Evolutionary conservation across 176 grass and related monocot genomes (phyloP).

Genomic region (Hsuehochloa calcarea): DNA sequence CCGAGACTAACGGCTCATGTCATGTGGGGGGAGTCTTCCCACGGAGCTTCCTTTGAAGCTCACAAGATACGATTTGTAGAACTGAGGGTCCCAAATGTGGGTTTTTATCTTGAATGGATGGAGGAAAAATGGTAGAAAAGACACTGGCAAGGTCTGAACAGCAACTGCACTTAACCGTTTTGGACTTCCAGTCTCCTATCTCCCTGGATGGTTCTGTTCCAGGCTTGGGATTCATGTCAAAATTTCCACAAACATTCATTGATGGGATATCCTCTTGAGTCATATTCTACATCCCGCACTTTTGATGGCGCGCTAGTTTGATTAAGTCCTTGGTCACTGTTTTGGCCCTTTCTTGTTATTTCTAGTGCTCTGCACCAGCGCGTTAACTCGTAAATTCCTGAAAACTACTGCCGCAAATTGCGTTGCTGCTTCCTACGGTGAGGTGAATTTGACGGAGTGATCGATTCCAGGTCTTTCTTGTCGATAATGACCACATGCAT

Average conservation of each 20-base stretch:
- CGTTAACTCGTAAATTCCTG: not conserved
- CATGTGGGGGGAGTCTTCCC: not conserved
- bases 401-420: not conserved
- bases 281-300: not conserved
- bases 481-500: not conserved
- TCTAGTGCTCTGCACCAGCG: not conserved
- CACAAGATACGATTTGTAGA: not conserved
- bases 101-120: not conserved
- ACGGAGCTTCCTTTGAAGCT: not conserved
- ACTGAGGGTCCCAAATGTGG: not conserved
- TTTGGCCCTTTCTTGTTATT: not conserved
- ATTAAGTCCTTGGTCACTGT: not conserved
- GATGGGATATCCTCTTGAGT: not conserved
- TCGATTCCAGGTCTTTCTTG: not conserved
- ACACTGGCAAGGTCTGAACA: not conserved
- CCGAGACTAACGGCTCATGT: not conserved
- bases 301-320: not conserved
- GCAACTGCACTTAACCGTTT: not conserved
- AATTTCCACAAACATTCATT: not conserved
- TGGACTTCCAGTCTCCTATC: not conserved
- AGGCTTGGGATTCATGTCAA: not conserved
- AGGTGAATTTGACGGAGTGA: not conserved
- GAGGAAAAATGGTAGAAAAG: not conserved
- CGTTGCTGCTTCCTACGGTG: not conserved
- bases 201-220: not conserved